Base-by-base conservation (phyloP, 176 grass and related monocot genomes). In the Oryza meridionalis region DNA sequence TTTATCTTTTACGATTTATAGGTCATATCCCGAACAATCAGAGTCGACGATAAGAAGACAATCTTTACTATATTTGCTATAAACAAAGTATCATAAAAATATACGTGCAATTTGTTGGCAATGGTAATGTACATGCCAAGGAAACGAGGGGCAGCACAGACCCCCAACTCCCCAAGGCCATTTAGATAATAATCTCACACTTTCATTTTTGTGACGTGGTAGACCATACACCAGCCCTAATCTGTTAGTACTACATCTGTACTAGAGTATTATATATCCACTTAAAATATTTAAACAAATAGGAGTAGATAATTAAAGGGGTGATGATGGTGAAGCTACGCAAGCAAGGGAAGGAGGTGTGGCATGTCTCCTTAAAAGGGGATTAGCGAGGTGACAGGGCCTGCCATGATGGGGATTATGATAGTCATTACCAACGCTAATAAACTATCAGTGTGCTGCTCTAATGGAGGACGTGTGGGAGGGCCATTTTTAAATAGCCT, bases 401-500 rank as follows among this genome's bases (percentile, higher is more conserved):
- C 15, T 12, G 51, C 42, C 50, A 83, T 70, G 45, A 70, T 26
- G 61, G 42, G 53, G 53, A 63, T 83, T 37, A 77, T 77, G 72
- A 88, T 70, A 82, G 32, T 35, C 71, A 83, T 77, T 63, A 86
- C 65, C 19, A 67, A 67, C 3, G 31, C 33, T 32, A 32, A 32
- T 49, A 50, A n/a, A 47, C 27, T 79, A 65, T 38, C 13, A 17
- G 32, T 21, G 67, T 10, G 16, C 27, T 24, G 10, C 69, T 19
- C 26, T 9, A 40, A 22, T 21, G 37, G 19, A 11, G n/a, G n/a
- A 22, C 13, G 12, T 47, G 25, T 47, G 43, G 13, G 4, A 1
- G 35, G 11, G 42, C 29, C 29, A 44, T 55, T 26, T 72, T 72
- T 15, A 46, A 72, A 45, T 47, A 13, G 0, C 2, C 70, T 40